Evolutionary conservation across 2,329 filamentous ascomycete species (phyloP).

Genomic region (Colletotrichum destructivum): DNA sequence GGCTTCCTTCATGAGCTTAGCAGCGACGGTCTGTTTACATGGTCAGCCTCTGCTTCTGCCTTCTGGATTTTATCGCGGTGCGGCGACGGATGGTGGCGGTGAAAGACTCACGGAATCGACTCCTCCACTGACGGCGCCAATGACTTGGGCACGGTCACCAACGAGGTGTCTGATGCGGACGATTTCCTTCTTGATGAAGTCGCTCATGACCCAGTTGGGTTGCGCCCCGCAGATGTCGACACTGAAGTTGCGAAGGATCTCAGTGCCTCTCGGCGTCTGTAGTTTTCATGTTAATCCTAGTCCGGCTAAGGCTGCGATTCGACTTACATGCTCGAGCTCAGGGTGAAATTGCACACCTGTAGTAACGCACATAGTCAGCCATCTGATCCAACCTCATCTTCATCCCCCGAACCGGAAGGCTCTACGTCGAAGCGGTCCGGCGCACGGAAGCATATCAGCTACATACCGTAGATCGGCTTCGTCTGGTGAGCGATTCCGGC

Average conservation of each 20-base stretch:
- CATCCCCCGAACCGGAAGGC: constrained; percentile 22
- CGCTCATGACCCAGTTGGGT: constrained; percentile 87
- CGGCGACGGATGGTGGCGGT: no score
- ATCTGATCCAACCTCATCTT: neutral
- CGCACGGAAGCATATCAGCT: neutral
- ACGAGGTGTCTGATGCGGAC: constrained; percentile 84
- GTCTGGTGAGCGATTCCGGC: constrained; percentile 83
- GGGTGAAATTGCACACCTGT: constrained; percentile 88
- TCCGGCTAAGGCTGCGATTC: neutral
- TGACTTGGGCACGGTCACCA: constrained; percentile 85
- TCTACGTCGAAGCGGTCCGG: neutral
- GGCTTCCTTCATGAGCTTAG: constrained; percentile 87
- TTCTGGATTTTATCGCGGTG: neutral
- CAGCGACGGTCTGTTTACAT: constrained; percentile 77
- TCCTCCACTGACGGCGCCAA: constrained; percentile 76
- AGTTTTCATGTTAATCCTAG: constrained; percentile 51
- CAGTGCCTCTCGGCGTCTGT: constrained; percentile 78
- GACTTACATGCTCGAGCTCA: constrained; percentile 68
- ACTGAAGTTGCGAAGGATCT: constrained; percentile 86
- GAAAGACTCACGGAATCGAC: constrained; percentile 70
- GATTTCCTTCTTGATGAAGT: constrained; percentile 88
- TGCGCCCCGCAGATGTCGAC: constrained; percentile 84
- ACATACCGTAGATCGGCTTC: constrained; percentile 77
- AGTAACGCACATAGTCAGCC: neutral
- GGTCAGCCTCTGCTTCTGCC: neutral